Percentiles rank a stretch among this genome's conserved stretches.
Conservation (phyloP, 2,329 filamentous ascomycete genomes). For the Colletotrichum truncatum region DNA sequence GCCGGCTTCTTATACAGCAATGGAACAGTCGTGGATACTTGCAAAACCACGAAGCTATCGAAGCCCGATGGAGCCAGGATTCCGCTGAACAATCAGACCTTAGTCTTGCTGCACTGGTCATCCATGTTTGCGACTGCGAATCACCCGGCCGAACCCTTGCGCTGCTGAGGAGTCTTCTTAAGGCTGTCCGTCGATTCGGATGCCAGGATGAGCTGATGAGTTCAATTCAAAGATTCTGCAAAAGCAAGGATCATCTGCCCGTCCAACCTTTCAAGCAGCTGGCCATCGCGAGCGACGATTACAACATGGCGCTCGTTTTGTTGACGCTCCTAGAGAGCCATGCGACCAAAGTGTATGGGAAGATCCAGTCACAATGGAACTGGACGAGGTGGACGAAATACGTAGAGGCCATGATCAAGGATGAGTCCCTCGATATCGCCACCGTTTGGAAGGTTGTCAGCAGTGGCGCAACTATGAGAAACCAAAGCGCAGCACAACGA, state of each 20-base stretch:
- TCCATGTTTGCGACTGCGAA: background rate
- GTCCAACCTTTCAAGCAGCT: slow-evolving; percentile 10
- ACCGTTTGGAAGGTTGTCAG: slow-evolving; percentile 41
- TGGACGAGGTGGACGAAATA: slow-evolving; percentile 46
- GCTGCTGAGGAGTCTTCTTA: slow-evolving; percentile 27
- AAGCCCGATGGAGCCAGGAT: background rate
- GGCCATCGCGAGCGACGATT: slow-evolving; percentile 34
- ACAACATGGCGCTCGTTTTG: slow-evolving; percentile 37
- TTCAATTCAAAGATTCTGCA: slow-evolving; percentile 24
- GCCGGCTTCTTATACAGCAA: slow-evolving; percentile 32
- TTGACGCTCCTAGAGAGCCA: slow-evolving; percentile 29
- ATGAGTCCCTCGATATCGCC: slow-evolving; percentile 35
- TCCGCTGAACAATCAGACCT: background rate
- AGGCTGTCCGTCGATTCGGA: slow-evolving; percentile 25
- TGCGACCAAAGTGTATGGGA: background rate
- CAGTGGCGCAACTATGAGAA: no score
- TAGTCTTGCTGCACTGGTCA: slow-evolving; percentile 11
- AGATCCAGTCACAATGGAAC: slow-evolving; percentile 34
- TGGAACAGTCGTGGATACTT: slow-evolving; percentile 33
- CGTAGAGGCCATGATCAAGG: slow-evolving; percentile 42
- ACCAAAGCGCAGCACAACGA: background rate
- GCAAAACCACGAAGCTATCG: background rate
- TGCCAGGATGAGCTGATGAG: slow-evolving; percentile 25
- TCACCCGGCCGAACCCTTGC: background rate
- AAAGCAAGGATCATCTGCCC: background rate